Evolutionary conservation across 805 yeast species (phyloP).

Genomic region (Candida silvicultrix): DNA sequence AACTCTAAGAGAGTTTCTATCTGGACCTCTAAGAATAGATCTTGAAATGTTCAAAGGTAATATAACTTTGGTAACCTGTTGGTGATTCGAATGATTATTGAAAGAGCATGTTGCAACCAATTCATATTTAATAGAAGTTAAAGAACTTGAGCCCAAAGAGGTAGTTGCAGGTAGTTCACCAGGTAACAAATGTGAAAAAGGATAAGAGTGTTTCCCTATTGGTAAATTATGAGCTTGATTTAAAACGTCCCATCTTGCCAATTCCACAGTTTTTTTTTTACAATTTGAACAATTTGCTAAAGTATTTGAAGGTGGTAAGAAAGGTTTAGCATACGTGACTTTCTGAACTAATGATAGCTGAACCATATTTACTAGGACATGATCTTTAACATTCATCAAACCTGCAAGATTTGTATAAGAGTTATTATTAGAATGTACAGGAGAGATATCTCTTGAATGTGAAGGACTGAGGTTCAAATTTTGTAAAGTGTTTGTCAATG

Average conservation of each 20-base stretch:
- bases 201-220: constrained; percentile 76
- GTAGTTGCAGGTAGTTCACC: constrained; percentile 83
- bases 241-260: constrained; percentile 88
- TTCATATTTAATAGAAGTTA: constrained; percentile 61
- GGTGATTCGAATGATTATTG: constrained; percentile 28
- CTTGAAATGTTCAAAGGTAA: constrained; percentile 72
- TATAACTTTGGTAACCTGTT: constrained; percentile 34
- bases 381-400: constrained; percentile 29
- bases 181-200: constrained; percentile 83
- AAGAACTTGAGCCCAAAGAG: constrained; percentile 44
- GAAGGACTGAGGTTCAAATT: constrained; percentile 20
- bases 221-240: constrained; percentile 50
- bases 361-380: constrained; percentile 49
- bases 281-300: constrained; percentile 56
- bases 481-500: constrained; percentile 17
- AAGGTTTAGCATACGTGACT: constrained; percentile 60
- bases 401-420: constrained; percentile 21
- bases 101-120: constrained; percentile 54
- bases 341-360: constrained; percentile 68
- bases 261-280: constrained; percentile 42
- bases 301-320: constrained; percentile 43
- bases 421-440: constrained; percentile 15
- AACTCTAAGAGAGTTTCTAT: constrained; percentile 78
- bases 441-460: constrained; percentile 14
- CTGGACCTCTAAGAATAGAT: constrained; percentile 75